A percentile compares a stretch with the other conserved stretches of the same genome.
Evolutionary conservation across 768 basidiomycete genomes (phyloP).

Genomic region (Boletus bicolor): DNA sequence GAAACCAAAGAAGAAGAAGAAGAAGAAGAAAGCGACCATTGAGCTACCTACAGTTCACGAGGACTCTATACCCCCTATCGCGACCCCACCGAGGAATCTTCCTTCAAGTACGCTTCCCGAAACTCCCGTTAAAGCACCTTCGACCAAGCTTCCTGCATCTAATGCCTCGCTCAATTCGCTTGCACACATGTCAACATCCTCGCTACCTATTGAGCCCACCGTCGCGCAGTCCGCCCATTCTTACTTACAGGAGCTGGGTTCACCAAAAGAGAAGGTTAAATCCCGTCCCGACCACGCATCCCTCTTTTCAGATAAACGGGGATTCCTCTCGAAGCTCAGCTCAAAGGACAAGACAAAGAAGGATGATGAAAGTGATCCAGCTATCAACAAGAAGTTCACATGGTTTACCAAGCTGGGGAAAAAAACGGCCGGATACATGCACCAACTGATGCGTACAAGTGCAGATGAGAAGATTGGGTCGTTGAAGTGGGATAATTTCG

Average conservation of each 20-base stretch:
- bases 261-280: constrained; percentile 65
- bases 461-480: constrained; percentile 55
- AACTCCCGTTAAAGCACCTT: constrained; percentile 22
- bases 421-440: constrained; percentile 58
- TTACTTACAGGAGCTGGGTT: constrained; percentile 55
- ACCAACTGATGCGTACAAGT: constrained; percentile 57
- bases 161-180: constrained; percentile 20
- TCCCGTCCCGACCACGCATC: constrained; percentile 59
- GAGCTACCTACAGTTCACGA: constrained; percentile 24
- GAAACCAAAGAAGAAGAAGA: constrained; percentile 73
- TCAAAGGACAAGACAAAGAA: constrained; percentile 30
- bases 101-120: constrained; percentile 20
- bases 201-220: constrained; percentile 45
- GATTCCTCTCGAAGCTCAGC: constrained; percentile 51
- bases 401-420: constrained; percentile 59
- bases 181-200: constrained; percentile 36
- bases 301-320: constrained; percentile 42
- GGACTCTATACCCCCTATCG: constrained; percentile 10
- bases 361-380: constrained; percentile 30
- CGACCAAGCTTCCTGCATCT: constrained; percentile 5
- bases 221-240: constrained; percentile 67
- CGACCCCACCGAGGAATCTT: constrained; percentile 19
- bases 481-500: constrained; percentile 79
- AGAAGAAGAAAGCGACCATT: constrained; percentile 47
- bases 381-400: constrained; percentile 40